Conservation (phyloP, 1,284 basidiomycete species). For the Ustilago trichophora region DNA sequence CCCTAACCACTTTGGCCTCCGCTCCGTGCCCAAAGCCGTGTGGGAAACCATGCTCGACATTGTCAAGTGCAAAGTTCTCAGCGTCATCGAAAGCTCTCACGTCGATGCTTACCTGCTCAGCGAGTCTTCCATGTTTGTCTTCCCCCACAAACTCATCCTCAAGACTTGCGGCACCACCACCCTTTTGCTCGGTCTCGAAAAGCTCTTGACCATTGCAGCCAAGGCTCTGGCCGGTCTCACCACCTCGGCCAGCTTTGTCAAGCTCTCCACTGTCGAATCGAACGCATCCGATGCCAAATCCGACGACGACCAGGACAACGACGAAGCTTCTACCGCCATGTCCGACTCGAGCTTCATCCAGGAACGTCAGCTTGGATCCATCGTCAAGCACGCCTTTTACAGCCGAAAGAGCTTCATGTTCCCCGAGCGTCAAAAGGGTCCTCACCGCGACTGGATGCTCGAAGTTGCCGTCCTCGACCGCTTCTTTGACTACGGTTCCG, state of each 20-base stretch:
- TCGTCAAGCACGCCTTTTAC: constrained; percentile 75
- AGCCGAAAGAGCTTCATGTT: constrained; percentile 99
- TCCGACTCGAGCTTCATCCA: constrained; percentile 32
- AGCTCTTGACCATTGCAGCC: constrained; percentile 75
- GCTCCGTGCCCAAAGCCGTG: constrained; percentile 77
- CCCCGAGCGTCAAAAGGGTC: constrained; percentile 91
- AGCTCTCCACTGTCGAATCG: constrained; percentile 21
- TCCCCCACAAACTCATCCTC: constrained; percentile 92
- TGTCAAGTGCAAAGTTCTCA: constrained; percentile 96
- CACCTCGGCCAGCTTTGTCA: constrained; percentile 24
- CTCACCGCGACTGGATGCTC: constrained; percentile 92
- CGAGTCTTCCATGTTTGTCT: constrained; percentile 97
- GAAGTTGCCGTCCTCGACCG: constrained; percentile 91
- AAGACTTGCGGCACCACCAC: constrained; percentile 99
- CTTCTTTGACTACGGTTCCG: constrained; percentile 82
- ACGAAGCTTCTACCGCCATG: constrained; percentile 29
- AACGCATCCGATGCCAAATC: constrained; percentile 3
- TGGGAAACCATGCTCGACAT: constrained; percentile 99
- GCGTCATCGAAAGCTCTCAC: constrained; percentile 83
- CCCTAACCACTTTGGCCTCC: constrained; percentile 72
- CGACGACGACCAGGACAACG: constrained; percentile 5
- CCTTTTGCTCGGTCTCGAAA: constrained; percentile 80
- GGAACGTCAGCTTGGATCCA: constrained; percentile 48
- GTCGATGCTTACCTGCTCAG: constrained; percentile 96
- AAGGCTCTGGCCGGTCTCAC: constrained; percentile 72